These are phyloP conservation scores for Petunia secreta DNA, from an alignment of 257 asterid genomes.

Conservation along the genomic window DNA sequence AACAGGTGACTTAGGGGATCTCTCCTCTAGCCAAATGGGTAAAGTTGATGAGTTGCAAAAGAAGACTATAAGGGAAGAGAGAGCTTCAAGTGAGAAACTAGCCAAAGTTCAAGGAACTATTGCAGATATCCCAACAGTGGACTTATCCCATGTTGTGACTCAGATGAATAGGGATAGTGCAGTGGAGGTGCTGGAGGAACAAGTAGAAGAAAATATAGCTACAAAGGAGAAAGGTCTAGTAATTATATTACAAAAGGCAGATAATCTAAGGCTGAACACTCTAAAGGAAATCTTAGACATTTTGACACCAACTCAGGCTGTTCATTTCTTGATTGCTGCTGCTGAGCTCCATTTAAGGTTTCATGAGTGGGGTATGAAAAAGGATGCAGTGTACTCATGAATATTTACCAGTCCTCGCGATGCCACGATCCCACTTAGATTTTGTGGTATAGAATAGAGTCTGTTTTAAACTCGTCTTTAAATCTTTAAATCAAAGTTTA, in stretches of 20 bases:
- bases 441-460: too few species aligned
- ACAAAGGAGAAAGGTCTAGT: conserved; percentile 51
- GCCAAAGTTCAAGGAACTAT: conserved; percentile 62
- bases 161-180: conserved; percentile 42
- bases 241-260: conserved; percentile 48
- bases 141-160: conserved; percentile 43
- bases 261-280: conserved; percentile 58
- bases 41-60: conserved; percentile 49
- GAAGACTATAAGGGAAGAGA: conserved; percentile 49
- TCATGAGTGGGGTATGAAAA: conserved; percentile 68
- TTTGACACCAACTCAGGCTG: conserved; percentile 51
- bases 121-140: conserved; percentile 57
- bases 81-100: conserved; percentile 52
- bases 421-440: too few species aligned
- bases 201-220: conserved; percentile 35
- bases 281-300: conserved; percentile 41
- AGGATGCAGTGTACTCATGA: conserved; percentile 30
- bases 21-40: conserved; percentile 40
- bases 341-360: conserved; percentile 69
- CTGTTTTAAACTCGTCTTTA: too few species aligned
- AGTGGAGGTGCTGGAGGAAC: conserved; percentile 16
- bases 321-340: conserved; percentile 71
- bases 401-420: too few species aligned
- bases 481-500: too few species aligned
- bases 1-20: conserved; percentile 49